Percentiles rank a stretch among this genome's conserved stretches.
Conservation (phyloP, 1,139 yeast species). For the Pneumocystis carinii region DNA sequence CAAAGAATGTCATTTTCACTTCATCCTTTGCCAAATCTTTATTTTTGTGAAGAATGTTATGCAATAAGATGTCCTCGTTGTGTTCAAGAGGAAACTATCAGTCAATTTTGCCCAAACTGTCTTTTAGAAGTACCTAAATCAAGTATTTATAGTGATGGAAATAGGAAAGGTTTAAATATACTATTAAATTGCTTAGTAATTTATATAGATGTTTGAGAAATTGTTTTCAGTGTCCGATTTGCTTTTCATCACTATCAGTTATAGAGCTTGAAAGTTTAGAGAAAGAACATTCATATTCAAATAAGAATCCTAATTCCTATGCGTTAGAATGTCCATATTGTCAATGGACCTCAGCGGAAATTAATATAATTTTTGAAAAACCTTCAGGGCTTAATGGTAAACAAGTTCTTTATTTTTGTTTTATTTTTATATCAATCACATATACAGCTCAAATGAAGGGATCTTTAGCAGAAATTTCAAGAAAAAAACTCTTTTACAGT, state of each 20-base stretch:
- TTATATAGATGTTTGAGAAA: conserved; percentile 14
- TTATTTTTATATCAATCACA: neutral
- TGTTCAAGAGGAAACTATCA: conserved; percentile 16
- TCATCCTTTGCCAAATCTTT: conserved; percentile 13
- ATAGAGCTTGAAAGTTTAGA: conserved; percentile 1
- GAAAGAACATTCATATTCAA: neutral
- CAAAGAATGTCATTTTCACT: conserved; percentile 10
- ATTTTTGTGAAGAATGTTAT: conserved; percentile 16
- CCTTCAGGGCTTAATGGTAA: conserved; percentile 8
- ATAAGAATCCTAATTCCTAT: conserved; percentile 2
- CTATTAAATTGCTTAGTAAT: neutral
- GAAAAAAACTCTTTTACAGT: neutral
- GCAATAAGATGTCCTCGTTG: conserved; percentile 17
- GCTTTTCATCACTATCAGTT: conserved; percentile 11
- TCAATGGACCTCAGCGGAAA: conserved; percentile 13
- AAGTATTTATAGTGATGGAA: conserved; percentile 4
- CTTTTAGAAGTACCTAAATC: conserved; percentile 14
- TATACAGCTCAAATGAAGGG: neutral
- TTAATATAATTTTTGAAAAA: conserved; percentile 9
- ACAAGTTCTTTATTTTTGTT: neutral
- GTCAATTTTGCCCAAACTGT: conserved; percentile 16
- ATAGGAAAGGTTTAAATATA: neutral
- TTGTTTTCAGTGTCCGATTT: conserved; percentile 16
- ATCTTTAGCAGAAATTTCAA: neutral
- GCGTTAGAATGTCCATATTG: conserved; percentile 14